Percentiles rank a stretch among this genome's conserved stretches.
Evolutionary conservation across 768 basidiomycete genomes (phyloP).

Genomic region (Suillus americanus): DNA sequence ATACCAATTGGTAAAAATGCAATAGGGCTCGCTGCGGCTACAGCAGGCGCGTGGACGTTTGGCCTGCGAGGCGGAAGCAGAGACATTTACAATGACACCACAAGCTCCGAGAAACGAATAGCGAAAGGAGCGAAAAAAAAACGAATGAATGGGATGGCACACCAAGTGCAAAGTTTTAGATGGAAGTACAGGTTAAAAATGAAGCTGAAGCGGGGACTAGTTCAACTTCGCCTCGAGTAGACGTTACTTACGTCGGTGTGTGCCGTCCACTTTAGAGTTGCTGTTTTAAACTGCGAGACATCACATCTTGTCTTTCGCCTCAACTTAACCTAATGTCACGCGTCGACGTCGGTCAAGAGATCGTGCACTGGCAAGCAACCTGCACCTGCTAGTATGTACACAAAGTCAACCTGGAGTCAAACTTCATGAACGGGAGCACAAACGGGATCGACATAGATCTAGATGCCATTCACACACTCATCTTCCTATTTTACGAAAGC

Average conservation of each 20-base stretch:
- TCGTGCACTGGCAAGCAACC: not conserved
- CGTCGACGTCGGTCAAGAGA: not conserved
- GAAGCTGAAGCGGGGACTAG: not conserved
- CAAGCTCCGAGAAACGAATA: too few relatives aligned
- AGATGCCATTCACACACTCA: slow-evolving; percentile 11
- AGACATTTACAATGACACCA: slow-evolving; percentile 23
- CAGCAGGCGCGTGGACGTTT: slow-evolving; percentile 21
- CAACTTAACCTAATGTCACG: not conserved
- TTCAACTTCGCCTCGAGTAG: not conserved
- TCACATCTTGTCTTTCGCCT: not conserved
- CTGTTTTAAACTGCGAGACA: not conserved
- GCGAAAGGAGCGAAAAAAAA: not conserved
- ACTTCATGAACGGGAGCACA: not conserved
- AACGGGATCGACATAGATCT: slow-evolving; percentile 5
- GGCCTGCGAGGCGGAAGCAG: slow-evolving; percentile 18
- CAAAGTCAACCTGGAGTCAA: not conserved
- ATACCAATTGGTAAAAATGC: slow-evolving; percentile 8
- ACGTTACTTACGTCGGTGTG: slow-evolving; percentile 3
- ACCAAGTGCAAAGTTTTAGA: not conserved
- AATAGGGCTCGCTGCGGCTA: slow-evolving; percentile 36
- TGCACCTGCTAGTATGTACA: not conserved
- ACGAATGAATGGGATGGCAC: slow-evolving; percentile 4
- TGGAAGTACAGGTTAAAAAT: not conserved
- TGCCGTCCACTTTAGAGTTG: not conserved
- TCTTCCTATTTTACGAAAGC: not conserved